phyloP scores from a whole-genome alignment of 2,329 filamentous ascomycete species.

The Colletotrichum noveboracense region DNA sequence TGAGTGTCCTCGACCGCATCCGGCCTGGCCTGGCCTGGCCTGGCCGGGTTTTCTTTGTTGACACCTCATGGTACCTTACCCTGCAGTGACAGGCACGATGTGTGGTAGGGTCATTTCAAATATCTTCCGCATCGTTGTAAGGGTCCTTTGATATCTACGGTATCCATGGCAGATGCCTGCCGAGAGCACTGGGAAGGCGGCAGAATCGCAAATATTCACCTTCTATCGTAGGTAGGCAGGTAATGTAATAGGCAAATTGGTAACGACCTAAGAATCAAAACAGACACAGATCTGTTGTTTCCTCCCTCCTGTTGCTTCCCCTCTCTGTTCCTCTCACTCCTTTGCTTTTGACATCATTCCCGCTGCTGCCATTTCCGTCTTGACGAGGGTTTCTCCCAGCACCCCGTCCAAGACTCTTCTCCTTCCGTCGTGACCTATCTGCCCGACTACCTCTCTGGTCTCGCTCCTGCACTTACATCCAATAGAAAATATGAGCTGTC shows the following conservation, averaged over 20 bases:
- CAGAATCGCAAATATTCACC: background rate
- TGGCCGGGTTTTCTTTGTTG: background rate
- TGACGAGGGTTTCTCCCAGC: background rate
- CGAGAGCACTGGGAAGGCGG: background rate
- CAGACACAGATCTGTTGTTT: background rate
- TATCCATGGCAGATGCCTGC: background rate
- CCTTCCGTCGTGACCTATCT: background rate
- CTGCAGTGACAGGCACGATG: background rate
- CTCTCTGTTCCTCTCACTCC: background rate
- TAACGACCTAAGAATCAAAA: background rate
- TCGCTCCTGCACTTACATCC: background rate
- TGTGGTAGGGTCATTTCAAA: background rate
- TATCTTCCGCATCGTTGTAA: background rate
- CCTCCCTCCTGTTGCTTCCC: background rate
- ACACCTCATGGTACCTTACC: background rate
- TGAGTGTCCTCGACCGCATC: background rate
- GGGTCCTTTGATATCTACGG: background rate
- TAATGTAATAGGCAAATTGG: background rate
- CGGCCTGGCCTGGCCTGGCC: background rate
- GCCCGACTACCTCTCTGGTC: background rate
- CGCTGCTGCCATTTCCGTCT: background rate
- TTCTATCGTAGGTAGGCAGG: background rate
- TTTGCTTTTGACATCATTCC: background rate
- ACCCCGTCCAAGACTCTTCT: background rate
- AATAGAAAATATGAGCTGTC: background rate